Evolutionary conservation across 306 rosid species (phyloP), one percentile per base, ranked within the genome.

Genomic region (Quercus alba): DNA sequence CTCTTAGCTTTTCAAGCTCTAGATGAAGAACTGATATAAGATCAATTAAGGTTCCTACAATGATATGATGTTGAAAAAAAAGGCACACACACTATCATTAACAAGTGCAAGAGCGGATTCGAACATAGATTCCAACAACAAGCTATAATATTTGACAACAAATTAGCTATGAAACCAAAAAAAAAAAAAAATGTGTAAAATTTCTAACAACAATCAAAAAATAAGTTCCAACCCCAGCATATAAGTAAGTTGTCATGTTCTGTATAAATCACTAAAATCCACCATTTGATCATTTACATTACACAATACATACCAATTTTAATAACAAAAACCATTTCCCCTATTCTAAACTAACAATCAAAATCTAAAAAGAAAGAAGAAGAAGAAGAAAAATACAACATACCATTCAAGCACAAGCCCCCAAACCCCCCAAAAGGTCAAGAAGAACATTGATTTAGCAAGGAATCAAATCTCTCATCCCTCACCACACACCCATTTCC

Each of bases 391-490:
- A 23, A 1, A 38, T 26, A 61, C 25, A 4, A 15, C 7, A 25
- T 11, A 61, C 10, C 33, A 61, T 61, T 2, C 68, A 11, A 57
- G 23, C 64, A 3, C 25, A 38, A 38, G 46, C 46, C 46, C 51
- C 57, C 19, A 3, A 4, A 52, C 17, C 54, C 51, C 5, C 3
- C 26, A 49, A 67, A 55, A 74, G 25, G 56, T 13, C 5, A 72
- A 72, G 70, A 77, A 12, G 86, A 82, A 68, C 84, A 75, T 57
- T 77, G 84, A 62, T 77, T 79, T 1, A 61, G 38, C n/a, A 83
- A 78, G 20, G 84, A 82, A 68, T 90, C 85, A 70, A 86, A 90
- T 81, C 86, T 67, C 15, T 88, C 84, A 78, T 86, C 86, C 15
- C 83, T 70, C 4, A 81, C 79, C 9, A 57, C 30, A 58, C 67